Evolutionary conservation across 257 asterid genomes (phyloP).

Genomic region (Lycium ferocissimum): DNA sequence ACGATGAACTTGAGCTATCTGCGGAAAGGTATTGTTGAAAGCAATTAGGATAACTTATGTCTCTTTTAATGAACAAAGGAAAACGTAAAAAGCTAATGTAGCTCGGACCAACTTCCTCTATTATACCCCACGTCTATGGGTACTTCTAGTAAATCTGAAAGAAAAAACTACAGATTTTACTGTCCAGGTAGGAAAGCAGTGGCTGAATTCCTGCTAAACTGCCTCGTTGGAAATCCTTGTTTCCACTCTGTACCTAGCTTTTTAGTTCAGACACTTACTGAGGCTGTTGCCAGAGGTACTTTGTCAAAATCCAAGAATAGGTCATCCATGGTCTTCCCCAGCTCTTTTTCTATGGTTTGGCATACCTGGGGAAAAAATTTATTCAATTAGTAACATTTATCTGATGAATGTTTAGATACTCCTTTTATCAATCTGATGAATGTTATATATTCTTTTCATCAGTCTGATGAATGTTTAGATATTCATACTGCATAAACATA

Average conservation of each 20-base stretch:
- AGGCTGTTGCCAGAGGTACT: conserved; percentile 90
- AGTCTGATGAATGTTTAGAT: background rate
- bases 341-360: conserved; percentile 65
- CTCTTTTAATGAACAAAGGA: background rate
- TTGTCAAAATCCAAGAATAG: conserved; percentile 75
- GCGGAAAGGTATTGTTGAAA: conserved; percentile 31
- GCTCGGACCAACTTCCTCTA: conserved; percentile 18
- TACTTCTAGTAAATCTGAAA: background rate
- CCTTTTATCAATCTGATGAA: background rate
- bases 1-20: conserved; percentile 99
- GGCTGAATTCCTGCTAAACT: background rate
- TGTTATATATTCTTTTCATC: background rate
- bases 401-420: background rate
- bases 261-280: conserved; percentile 60
- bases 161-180: background rate
- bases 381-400: conserved; percentile 15
- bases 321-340: conserved; percentile 84
- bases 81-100: background rate
- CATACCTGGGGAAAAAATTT: conserved; percentile 63
- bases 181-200: background rate
- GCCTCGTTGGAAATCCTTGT: background rate
- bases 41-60: conserved; percentile 27
- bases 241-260: background rate
- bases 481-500: background rate
- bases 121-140: background rate